Evolutionary conservation across 1,284 basidiomycete species (phyloP).

Genomic region (Phellopilus nigrolimitatus): DNA sequence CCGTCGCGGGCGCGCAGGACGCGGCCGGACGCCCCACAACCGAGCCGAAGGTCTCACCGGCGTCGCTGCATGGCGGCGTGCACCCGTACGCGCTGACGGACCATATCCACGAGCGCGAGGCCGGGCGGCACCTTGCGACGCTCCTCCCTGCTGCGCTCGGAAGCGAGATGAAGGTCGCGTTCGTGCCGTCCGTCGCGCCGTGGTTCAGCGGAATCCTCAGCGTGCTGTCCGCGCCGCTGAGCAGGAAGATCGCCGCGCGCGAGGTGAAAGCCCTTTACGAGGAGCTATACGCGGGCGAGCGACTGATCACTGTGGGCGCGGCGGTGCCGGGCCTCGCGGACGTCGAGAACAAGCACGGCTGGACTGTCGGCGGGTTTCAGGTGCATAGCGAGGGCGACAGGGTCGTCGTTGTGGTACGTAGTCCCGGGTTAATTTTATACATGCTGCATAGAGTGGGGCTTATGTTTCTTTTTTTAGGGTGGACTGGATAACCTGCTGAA

Average conservation of each 20-base stretch:
- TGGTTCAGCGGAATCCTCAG: conserved; percentile 98
- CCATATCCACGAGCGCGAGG: conserved; percentile 98
- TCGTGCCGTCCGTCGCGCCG: conserved; percentile 84
- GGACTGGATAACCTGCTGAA: conserved; percentile 95
- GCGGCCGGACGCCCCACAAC: conserved; percentile 71
- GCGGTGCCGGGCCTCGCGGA: conserved; percentile 77
- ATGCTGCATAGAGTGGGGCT: conserved; percentile 16
- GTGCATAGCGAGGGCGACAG: conserved; percentile 85
- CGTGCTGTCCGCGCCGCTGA: conserved; percentile 79
- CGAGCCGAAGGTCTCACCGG: conserved; percentile 78
- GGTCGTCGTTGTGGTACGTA: conserved; percentile 84
- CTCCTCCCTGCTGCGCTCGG: conserved; percentile 37
- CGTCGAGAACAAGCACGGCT: conserved; percentile 80
- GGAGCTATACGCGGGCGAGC: conserved; percentile 74
- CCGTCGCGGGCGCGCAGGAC: conserved; percentile 63
- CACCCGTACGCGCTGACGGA: conserved; percentile 90
- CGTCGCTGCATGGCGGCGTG: conserved; percentile 72
- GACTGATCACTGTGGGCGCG: conserved; percentile 62
- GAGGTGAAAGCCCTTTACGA: conserved; percentile 77
- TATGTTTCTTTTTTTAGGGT: conserved; percentile 46
- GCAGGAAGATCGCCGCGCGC: conserved; percentile 56
- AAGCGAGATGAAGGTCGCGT: conserved; percentile 62
- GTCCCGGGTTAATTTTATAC: conserved; percentile 6
- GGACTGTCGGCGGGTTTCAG: conserved; percentile 91
- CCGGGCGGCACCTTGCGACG: conserved; percentile 72